Base-by-base conservation (phyloP, 2,329 filamentous ascomycete genomes). In the Exserohilum turcica region DNA sequence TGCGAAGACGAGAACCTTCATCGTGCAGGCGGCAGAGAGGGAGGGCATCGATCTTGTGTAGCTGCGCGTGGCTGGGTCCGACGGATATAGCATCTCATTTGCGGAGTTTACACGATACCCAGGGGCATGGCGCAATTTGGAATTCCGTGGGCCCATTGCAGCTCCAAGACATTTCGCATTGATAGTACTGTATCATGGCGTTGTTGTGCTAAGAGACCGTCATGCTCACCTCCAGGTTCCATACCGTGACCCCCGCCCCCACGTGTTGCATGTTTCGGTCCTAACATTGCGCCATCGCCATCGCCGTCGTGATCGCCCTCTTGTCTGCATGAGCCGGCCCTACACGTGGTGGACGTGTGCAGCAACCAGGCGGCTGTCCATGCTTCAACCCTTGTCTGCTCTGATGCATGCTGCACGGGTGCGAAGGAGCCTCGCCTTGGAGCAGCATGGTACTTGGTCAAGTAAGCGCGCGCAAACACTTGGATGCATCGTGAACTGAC, bases 1-100 rank as follows among this genome's bases (percentile, higher is more conserved):
- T 77, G 84, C 82, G 50, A 93, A 93, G 87, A 87, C 92, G 38
- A 84, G 85, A 60, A 85, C 83, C 54, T 97, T 90, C 74, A 89
- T 97, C 43, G 66, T 91, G 56, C 84, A 89, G 57, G 86, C 84
- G 54, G 91, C 91, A 9, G 92, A 95, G 76, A 84, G 86, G 50
- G 93, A 97, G 74, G 93, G 92, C 18, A 88, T 97, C 63, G 89
- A 88, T 51, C 63, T 87, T 57, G 61, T 71, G 45, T 69, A 64
- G 48, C 21, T 27, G 8, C 36, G 21, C n/a, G 31, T 42, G 43
- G 36, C 19, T 28, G 19, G 15, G 43, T 6, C 9, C 18, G 35
- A 43, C 27, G 35, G 15, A 37, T 31, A 43, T 28, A 28, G 47
- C 15, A 46, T 50, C 47, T 52, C 45, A 45, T 50, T 48, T 29